These are phyloP conservation scores for Kockovaella imperatae DNA, from an alignment of 768 basidiomycete genomes.

Conservation along the genomic window DNA sequence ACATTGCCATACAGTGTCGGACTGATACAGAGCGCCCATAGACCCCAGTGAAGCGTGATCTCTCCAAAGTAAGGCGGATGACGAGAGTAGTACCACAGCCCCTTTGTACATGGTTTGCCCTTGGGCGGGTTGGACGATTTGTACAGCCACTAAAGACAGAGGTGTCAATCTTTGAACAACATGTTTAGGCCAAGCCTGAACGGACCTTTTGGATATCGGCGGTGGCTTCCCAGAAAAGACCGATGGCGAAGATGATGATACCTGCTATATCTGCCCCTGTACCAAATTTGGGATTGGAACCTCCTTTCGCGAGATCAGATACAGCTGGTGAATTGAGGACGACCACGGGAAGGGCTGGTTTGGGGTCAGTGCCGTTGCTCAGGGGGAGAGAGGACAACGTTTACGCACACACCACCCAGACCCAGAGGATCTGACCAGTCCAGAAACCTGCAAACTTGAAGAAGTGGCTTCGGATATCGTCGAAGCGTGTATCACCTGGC, in stretches of 20 bases:
- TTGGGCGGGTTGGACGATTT: constrained; percentile 53
- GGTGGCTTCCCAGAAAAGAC: constrained; percentile 54
- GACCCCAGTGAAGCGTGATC: constrained; percentile 46
- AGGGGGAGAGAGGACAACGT: not conserved
- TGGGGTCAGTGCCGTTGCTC: not conserved
- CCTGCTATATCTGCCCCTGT: constrained; percentile 58
- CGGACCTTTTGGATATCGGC: constrained; percentile 54
- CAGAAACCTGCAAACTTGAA: constrained; percentile 60
- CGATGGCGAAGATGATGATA: constrained; percentile 56
- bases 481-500: constrained; percentile 55
- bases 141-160: constrained; percentile 48
- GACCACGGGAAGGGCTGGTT: constrained; percentile 52
- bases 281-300: constrained; percentile 56
- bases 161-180: no score
- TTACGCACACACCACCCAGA: constrained; percentile 41
- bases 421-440: constrained; percentile 60
- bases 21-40: constrained; percentile 30
- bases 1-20: constrained; percentile 48
- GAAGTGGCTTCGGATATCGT: constrained; percentile 60
- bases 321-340: constrained; percentile 64
- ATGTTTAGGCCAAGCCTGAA: not conserved
- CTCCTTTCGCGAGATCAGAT: constrained; percentile 49
- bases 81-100: constrained; percentile 46
- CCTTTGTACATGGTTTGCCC: constrained; percentile 48
- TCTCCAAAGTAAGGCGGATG: constrained; percentile 70